A percentile compares a stretch with the other conserved stretches of the same genome.
Evolutionary conservation across 139 green algal genomes (phyloP).

Genomic region (Micractinium conductrix): DNA sequence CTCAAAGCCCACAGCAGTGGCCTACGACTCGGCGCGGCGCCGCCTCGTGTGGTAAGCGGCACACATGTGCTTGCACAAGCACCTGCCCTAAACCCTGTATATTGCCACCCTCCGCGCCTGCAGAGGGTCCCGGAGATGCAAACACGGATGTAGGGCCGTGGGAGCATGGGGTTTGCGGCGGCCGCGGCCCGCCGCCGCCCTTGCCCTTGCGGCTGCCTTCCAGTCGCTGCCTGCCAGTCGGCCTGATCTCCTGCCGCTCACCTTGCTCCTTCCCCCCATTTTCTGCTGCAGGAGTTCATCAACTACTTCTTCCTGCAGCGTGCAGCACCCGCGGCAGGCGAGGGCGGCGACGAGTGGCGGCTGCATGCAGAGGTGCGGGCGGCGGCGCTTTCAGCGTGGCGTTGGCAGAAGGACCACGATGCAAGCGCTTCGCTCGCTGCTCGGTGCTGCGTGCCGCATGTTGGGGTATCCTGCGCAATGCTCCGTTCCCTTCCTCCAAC

Average conservation of each 20-base stretch:
- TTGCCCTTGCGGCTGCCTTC: no score
- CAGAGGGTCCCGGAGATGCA: no score
- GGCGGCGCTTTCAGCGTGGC: no score
- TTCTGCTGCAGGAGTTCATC: conserved; percentile 72
- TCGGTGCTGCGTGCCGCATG: neutral
- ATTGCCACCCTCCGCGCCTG: no score
- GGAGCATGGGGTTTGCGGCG: no score
- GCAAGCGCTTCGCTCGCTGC: neutral
- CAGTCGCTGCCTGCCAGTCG: no score
- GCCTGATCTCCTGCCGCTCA: neutral
- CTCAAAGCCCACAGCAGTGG: conserved; percentile 58
- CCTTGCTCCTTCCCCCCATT: neutral
- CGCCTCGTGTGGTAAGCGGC: conserved; percentile 69
- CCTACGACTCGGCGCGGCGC: conserved; percentile 62
- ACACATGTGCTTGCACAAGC: no score
- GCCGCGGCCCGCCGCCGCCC: no score
- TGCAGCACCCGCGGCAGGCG: conserved; percentile 21
- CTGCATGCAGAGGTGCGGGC: conserved; percentile 16
- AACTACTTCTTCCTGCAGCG: conserved; percentile 89
- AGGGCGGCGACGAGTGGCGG: neutral
- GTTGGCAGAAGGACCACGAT: neutral
- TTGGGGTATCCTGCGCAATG: neutral
- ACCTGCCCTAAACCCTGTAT: no score
- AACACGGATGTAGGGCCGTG: no score
- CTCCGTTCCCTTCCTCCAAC: neutral